phyloP scores from a whole-genome alignment of 352 stramenopile genomes.

The Thalassiosira mediterranea region DNA sequence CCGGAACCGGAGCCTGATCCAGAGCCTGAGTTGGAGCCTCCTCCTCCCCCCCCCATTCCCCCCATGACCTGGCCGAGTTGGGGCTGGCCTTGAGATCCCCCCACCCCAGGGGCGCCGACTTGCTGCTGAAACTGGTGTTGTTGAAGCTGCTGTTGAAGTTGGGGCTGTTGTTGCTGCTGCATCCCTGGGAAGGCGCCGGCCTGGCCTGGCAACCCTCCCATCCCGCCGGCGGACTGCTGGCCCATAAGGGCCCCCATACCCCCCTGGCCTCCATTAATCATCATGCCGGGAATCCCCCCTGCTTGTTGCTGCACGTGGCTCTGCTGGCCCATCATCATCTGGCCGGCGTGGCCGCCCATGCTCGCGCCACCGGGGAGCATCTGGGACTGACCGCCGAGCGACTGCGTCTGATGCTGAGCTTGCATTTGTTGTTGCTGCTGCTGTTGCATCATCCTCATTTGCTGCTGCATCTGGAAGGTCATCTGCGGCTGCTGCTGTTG shows the following conservation, averaged over 20 bases:
- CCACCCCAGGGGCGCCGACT: too few species aligned
- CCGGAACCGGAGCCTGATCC: constrained; percentile 14
- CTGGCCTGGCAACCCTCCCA: too few species aligned
- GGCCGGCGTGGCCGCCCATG: background rate
- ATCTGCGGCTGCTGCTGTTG: constrained; percentile 29
- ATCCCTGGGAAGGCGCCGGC: too few species aligned
- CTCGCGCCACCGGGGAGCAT: constrained; percentile 9
- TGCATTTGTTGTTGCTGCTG: constrained; percentile 6
- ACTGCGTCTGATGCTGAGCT: constrained; percentile 7
- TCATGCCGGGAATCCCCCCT: too few species aligned
- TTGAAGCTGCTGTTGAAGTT: constrained; percentile 19
- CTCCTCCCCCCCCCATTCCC: too few species aligned
- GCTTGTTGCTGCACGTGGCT: too few species aligned
- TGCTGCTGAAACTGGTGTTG: background rate
- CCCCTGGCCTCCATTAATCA: too few species aligned
- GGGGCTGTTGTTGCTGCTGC: constrained; percentile 49
- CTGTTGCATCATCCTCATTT: constrained; percentile 32
- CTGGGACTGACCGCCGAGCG: constrained; percentile 3
- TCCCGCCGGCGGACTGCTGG: background rate
- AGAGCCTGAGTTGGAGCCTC: background rate
- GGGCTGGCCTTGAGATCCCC: too few species aligned
- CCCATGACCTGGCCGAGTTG: constrained; percentile 10
- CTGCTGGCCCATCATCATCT: too few species aligned
- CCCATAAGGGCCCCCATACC: too few species aligned
- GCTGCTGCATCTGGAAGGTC: constrained; percentile 28